phyloP scores from a whole-genome alignment of 2,329 filamentous ascomycete species.

The Acephala macrosclerotiorum region DNA sequence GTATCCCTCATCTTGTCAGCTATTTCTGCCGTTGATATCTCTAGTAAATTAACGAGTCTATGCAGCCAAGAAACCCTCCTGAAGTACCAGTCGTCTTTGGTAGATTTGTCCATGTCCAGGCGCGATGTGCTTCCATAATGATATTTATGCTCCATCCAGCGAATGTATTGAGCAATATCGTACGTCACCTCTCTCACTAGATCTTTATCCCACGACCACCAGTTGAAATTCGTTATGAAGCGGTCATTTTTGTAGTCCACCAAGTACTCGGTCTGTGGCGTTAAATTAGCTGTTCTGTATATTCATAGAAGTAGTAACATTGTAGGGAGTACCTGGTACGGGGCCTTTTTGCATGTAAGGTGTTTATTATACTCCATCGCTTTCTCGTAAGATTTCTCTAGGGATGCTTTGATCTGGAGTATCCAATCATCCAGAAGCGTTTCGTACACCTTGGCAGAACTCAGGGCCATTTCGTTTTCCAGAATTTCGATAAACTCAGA shows the following conservation, averaged over 20 bases:
- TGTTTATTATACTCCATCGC: constrained; percentile 7
- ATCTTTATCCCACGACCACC: too few species aligned
- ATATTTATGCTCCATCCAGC: constrained; percentile 16
- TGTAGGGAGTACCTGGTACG: constrained; percentile 9
- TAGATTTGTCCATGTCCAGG: constrained; percentile 8
- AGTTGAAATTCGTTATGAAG: too few species aligned
- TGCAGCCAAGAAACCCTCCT: constrained; percentile 14
- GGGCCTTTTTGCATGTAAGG: not conserved
- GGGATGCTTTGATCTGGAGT: constrained; percentile 14
- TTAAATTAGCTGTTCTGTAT: constrained; percentile 1
- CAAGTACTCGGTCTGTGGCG: constrained; percentile 3
- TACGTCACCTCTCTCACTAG: not conserved
- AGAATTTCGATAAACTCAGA: constrained; percentile 14
- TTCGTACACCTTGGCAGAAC: constrained; percentile 13
- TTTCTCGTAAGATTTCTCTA: constrained; percentile 8
- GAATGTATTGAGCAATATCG: constrained; percentile 9
- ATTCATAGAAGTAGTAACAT: constrained; percentile 9
- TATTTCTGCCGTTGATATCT: constrained; percentile 14
- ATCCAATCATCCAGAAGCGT: constrained; percentile 17
- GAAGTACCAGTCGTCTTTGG: constrained; percentile 13
- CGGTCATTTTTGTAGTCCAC: constrained; percentile 14
- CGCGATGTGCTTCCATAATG: constrained; percentile 10
- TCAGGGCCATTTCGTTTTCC: constrained; percentile 15
- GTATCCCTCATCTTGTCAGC: constrained; percentile 7
- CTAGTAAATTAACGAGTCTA: constrained; percentile 11